phyloP scores from a whole-genome alignment of 2,329 filamentous ascomycete species.

The Aspergillus spinulosporus region DNA sequence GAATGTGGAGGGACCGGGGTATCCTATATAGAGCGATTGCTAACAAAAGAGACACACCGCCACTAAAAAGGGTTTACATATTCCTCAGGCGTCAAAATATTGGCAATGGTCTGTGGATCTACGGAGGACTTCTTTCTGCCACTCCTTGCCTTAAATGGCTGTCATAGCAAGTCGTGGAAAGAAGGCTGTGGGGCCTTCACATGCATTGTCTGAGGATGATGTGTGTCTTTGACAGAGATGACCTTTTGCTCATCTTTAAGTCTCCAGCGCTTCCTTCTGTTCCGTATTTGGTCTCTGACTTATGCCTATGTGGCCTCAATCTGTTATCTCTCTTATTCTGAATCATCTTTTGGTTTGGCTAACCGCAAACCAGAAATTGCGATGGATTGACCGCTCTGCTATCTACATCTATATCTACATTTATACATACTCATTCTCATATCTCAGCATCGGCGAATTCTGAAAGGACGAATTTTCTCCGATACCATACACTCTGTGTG shows the following conservation, averaged over 20 bases:
- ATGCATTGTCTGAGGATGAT: constrained; percentile 22
- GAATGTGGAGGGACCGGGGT: not conserved
- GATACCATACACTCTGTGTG: not conserved
- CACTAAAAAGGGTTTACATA: not conserved
- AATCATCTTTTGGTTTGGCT: not conserved
- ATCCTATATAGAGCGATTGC: not conserved
- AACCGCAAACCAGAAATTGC: not conserved
- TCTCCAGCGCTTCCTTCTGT: not conserved
- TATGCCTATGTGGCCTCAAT: not conserved
- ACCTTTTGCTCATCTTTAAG: not conserved
- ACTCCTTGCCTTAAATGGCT: not conserved
- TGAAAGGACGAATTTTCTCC: not conserved
- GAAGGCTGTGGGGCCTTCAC: constrained; percentile 23
- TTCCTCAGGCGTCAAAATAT: not conserved
- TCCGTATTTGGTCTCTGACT: not conserved
- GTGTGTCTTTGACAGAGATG: constrained; percentile 13
- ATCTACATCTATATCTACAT: not conserved
- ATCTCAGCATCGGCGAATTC: not conserved
- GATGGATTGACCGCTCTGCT: not conserved
- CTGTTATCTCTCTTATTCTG: not conserved
- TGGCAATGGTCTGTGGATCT: not conserved
- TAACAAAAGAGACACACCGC: not conserved
- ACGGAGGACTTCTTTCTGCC: not conserved
- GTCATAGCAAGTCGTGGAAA: not conserved
- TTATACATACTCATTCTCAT: not conserved